A percentile compares a stretch with the other conserved stretches of the same genome.
These are phyloP conservation scores for Sordariomycetes sp. DNA, from an alignment of 2,329 filamentous ascomycete genomes.

Conservation along the genomic window DNA sequence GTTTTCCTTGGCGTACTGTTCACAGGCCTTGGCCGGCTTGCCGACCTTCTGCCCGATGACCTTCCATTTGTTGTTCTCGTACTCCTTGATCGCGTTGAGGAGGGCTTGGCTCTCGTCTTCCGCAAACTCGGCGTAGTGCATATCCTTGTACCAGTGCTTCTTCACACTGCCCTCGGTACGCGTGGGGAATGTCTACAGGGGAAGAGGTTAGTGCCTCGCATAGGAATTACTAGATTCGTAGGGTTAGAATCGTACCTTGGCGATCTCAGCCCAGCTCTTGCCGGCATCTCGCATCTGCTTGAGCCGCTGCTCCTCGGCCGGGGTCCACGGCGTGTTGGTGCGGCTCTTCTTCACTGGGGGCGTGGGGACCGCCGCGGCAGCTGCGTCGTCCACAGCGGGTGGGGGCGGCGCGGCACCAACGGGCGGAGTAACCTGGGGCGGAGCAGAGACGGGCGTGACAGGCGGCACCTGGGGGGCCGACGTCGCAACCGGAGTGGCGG, in stretches of 20 bases:
- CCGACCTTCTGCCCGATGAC: slow-evolving; percentile 92
- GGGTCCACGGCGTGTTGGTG: slow-evolving; percentile 98
- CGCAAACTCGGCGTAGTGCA: slow-evolving; percentile 98
- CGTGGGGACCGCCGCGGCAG: slow-evolving; percentile 11
- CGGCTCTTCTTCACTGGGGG: slow-evolving; percentile 77
- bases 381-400: slow-evolving; percentile 10
- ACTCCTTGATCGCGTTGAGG: slow-evolving; percentile 93
- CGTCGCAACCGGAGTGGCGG: slow-evolving; percentile 11
- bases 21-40: slow-evolving; percentile 80
- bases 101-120: slow-evolving; percentile 86
- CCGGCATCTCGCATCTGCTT: slow-evolving; percentile 92
- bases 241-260: slow-evolving; percentile 71
- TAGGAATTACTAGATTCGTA: not conserved
- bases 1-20: slow-evolving; percentile 92
- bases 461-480: slow-evolving; percentile 11
- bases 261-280: slow-evolving; percentile 95
- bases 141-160: slow-evolving; percentile 99
- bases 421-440: slow-evolving; percentile 11
- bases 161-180: slow-evolving; percentile 96
- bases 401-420: slow-evolving; percentile 13
- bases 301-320: slow-evolving; percentile 80
- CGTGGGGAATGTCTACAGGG: slow-evolving; percentile 70
- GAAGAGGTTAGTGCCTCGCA: not conserved
- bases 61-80: slow-evolving; percentile 98
- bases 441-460: slow-evolving; percentile 15